These are phyloP conservation scores for Dendrobium nobile DNA, from an alignment of 106 monocot species.

Conservation along the genomic window DNA sequence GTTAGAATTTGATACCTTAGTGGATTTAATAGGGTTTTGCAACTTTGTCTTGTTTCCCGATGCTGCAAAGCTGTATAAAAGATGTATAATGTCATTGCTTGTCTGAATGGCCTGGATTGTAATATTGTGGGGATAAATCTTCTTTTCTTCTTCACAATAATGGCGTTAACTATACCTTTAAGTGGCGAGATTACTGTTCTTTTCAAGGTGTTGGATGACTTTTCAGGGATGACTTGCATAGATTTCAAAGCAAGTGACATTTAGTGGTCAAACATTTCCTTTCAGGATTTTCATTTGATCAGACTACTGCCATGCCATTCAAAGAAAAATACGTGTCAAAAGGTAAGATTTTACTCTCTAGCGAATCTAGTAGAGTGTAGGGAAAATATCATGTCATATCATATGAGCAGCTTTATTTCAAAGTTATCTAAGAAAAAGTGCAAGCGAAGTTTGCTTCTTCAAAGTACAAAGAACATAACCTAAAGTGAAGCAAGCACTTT, in stretches of 20 bases:
- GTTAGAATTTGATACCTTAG: background rate
- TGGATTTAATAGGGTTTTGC: background rate
- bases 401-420: background rate
- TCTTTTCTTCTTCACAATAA: slow-evolving; percentile 4
- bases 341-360: slow-evolving; percentile 55
- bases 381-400: background rate
- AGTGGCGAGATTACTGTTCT: background rate
- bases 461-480: background rate
- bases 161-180: background rate
- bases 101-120: background rate
- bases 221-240: slow-evolving; percentile 10
- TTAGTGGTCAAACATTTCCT: slow-evolving; percentile 55
- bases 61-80: background rate
- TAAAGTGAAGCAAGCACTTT: background rate
- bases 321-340: slow-evolving; percentile 62
- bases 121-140: background rate
- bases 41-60: background rate
- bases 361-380: background rate
- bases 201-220: slow-evolving; percentile 14
- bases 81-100: background rate
- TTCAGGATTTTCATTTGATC: slow-evolving; percentile 89
- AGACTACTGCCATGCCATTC: slow-evolving; percentile 39
- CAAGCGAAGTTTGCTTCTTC: background rate
- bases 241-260: slow-evolving; percentile 32
- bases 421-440: background rate